Evolutionary conservation across 2,329 filamentous ascomycete species (phyloP).

Genomic region (Botrytis squamosa): DNA sequence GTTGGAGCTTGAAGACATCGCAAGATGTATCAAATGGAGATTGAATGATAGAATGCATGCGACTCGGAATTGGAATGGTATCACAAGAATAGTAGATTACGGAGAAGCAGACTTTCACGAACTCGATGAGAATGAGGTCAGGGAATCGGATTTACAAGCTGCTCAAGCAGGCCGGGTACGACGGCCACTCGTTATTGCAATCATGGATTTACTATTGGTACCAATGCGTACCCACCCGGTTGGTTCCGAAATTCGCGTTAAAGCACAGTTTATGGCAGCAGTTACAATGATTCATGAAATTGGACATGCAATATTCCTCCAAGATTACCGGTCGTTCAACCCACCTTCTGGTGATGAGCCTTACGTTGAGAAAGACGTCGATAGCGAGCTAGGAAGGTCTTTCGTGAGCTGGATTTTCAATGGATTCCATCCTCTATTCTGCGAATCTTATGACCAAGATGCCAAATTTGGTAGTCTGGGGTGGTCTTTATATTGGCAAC

Average conservation of each 20-base stretch:
- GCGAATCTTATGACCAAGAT: background rate
- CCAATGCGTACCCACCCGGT: slow-evolving; percentile 22
- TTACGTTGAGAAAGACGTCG: slow-evolving; percentile 27
- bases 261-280: slow-evolving; percentile 32
- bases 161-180: slow-evolving; percentile 17
- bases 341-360: slow-evolving; percentile 26
- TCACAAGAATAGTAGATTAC: slow-evolving; percentile 25
- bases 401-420: slow-evolving; percentile 32
- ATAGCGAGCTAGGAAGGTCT: slow-evolving; percentile 30
- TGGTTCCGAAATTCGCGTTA: slow-evolving; percentile 28
- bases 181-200: slow-evolving; percentile 30
- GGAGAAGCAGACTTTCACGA: slow-evolving; percentile 15
- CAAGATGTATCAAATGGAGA: slow-evolving; percentile 30
- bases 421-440: slow-evolving; percentile 27
- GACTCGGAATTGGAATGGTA: slow-evolving; percentile 25
- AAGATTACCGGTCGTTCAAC: slow-evolving; percentile 29
- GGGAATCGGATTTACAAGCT: slow-evolving; percentile 22
- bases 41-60: slow-evolving; percentile 28
- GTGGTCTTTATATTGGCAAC: slow-evolving; percentile 20
- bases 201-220: slow-evolving; percentile 32
- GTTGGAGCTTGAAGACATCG: slow-evolving; percentile 27
- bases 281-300: slow-evolving; percentile 36
- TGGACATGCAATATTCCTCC: slow-evolving; percentile 32
- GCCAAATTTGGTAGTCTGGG: slow-evolving; percentile 15
- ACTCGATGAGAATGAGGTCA: slow-evolving; percentile 16